These are phyloP conservation scores for Pelargonium citronellum DNA, from an alignment of 441 rosid species.

Conservation along the genomic window DNA sequence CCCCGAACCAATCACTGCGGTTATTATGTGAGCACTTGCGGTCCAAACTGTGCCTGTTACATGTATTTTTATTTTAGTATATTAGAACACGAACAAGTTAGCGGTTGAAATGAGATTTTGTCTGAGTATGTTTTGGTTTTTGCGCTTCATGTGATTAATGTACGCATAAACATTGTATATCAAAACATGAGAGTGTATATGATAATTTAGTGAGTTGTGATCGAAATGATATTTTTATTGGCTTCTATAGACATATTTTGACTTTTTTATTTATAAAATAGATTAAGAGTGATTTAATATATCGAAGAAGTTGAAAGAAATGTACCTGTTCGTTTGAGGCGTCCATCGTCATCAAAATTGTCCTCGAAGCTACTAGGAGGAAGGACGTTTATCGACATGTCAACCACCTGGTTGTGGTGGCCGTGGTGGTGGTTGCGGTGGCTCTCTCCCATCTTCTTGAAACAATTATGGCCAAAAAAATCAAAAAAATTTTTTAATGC, in stretches of 20 bases:
- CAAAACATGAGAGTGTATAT: too few relatives aligned
- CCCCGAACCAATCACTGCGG: conserved; percentile 12
- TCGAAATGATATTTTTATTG: too few relatives aligned
- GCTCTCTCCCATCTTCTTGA: conserved; percentile 30
- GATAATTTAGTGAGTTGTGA: too few relatives aligned
- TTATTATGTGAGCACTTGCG: conserved; percentile 10
- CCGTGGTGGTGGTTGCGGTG: conserved; percentile 25
- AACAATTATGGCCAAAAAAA: background rate
- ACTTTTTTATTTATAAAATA: too few relatives aligned
- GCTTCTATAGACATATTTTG: too few relatives aligned
- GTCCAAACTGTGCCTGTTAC: background rate
- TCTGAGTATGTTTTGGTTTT: too few relatives aligned
- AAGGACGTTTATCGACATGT: conserved; percentile 18
- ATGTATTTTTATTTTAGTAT: too few relatives aligned
- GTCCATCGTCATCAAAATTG: conserved; percentile 25
- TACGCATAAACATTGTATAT: too few relatives aligned
- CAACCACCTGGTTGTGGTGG: conserved; percentile 24
- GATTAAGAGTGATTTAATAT: too few relatives aligned
- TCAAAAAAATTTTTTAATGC: too few relatives aligned
- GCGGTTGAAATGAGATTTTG: too few relatives aligned
- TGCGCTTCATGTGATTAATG: too few relatives aligned
- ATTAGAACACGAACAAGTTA: background rate
- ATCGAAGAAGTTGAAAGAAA: background rate
- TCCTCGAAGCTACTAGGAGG: conserved; percentile 23
- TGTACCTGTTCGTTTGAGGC: conserved; percentile 25